Evolutionary conservation across 2,329 filamentous ascomycete species (phyloP), one percentile per base, ranked within the genome.

Genomic region (Chaetomiaceae sp.): DNA sequence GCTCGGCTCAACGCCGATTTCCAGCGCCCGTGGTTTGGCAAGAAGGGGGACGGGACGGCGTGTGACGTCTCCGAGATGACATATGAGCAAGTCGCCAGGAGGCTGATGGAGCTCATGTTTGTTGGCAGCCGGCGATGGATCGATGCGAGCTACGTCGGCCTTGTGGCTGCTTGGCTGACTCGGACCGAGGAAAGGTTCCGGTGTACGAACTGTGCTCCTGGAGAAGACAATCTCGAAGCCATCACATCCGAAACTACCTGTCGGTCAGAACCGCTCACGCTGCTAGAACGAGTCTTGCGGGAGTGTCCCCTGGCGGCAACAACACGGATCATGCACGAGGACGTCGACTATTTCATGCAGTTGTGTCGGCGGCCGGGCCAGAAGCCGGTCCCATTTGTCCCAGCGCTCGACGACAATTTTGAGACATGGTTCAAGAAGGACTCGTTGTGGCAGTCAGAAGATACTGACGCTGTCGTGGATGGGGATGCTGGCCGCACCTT

Each of bases 371-470:
- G 90, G 34, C 87, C 87, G 36, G 86, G 86, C 34, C 94, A 97
- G 76, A 99, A 99, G 79, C 92, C 92, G 3, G 88, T 94, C 21
- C 92, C 91, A 1, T 99, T 99, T 67, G 90, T 99, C 29, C 92
- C 94, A 5, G 79, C 86, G 18, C 78, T 99, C n/a, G 94, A 99
- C 64, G 90, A 95, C 58, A 95, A 91, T 67, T 99, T 99, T 62
- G 92, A 97, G 68, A 95, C 94, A 74, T 99, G 89, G 77, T 99
- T 97, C 85, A 99, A 99, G 84, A 99, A 99, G 77, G 92, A 99
- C 70, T 97, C 92, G 3, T 80, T 99, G 6, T 99, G 92, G 92
- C 92, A 99, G 73, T 96, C 92, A 1, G 92, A 99, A 72, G 92
- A 97, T 65, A 77, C 97, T 13, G 90, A 95, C 66, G 91, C 94